These are phyloP conservation scores for Fusarium tanahbumbuense DNA, from an alignment of 2,329 filamentous ascomycete genomes.

Conservation along the genomic window DNA sequence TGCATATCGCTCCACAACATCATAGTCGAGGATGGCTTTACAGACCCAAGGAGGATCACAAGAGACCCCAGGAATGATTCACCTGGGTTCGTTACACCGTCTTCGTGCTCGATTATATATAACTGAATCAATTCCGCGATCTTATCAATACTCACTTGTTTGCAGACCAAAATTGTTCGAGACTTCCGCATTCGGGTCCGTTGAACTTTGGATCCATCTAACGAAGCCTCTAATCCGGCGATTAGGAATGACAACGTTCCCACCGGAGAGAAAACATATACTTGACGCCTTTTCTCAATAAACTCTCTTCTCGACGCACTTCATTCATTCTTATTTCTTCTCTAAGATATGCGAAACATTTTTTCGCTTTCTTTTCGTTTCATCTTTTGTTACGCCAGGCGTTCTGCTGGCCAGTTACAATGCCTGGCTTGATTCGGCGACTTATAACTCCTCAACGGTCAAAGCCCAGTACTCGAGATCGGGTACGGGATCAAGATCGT, in stretches of 20 bases:
- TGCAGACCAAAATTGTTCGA: conserved; percentile 33
- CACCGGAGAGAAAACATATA: conserved; percentile 26
- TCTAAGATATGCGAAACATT: conserved; percentile 37
- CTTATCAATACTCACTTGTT: conserved; percentile 14
- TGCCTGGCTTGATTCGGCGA: conserved; percentile 43
- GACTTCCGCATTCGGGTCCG: conserved; percentile 32
- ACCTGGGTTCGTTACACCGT: conserved; percentile 24
- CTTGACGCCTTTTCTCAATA: conserved; percentile 27
- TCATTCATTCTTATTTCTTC: conserved; percentile 3
- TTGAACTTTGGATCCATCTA: conserved; percentile 34
- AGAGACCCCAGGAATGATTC: conserved; percentile 3
- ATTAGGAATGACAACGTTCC: conserved; percentile 19
- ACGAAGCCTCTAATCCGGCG: conserved; percentile 35
- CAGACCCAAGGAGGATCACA: conserved; percentile 15
- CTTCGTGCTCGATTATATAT: conserved; percentile 32
- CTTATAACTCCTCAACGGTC: conserved; percentile 40
- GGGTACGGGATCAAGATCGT: conserved; percentile 10
- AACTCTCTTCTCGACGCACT: conserved; percentile 24
- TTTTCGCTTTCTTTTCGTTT: conserved; percentile 22
- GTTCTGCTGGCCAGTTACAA: conserved; percentile 30
- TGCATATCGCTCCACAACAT: conserved; percentile 33
- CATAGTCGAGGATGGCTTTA: conserved; percentile 15
- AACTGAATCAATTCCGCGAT: conserved; percentile 16
- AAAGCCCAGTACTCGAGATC: conserved; percentile 15
- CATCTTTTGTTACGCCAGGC: conserved; percentile 26